Evolutionary conservation across 2,329 filamentous ascomycete genomes (phyloP).

Genomic region (Paecilomyces variotii): DNA sequence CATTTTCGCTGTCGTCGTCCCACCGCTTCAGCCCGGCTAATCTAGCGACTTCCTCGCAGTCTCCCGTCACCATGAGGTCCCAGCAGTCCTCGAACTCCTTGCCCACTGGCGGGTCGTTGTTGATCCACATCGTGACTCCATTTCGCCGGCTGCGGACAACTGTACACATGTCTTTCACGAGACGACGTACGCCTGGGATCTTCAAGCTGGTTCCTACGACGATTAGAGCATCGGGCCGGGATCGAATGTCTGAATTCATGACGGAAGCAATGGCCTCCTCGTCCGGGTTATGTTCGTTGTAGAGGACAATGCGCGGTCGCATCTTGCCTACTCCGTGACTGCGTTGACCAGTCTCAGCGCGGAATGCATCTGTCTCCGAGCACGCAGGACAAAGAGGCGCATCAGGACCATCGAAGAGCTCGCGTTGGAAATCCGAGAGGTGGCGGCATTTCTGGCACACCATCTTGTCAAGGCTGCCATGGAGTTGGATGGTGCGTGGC

Average conservation of each 20-base stretch:
- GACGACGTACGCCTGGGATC: slow-evolving; percentile 81
- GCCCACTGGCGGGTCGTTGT: slow-evolving; percentile 73
- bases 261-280: slow-evolving; percentile 93
- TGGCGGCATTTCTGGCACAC: slow-evolving; percentile 87
- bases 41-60: slow-evolving; percentile 78
- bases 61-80: slow-evolving; percentile 81
- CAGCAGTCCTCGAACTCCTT: slow-evolving; percentile 86
- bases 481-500: slow-evolving; percentile 87
- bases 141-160: slow-evolving; percentile 70
- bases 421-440: slow-evolving; percentile 65
- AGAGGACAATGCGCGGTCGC: slow-evolving; percentile 87
- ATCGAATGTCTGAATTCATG: slow-evolving; percentile 74
- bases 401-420: slow-evolving; percentile 74
- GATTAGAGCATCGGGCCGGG: slow-evolving; percentile 81
- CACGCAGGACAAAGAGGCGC: slow-evolving; percentile 74
- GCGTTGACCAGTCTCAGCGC: slow-evolving; percentile 72
- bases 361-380: slow-evolving; percentile 63
- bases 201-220: slow-evolving; percentile 95
- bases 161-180: slow-evolving; percentile 84
- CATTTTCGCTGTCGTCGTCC: slow-evolving; percentile 41
- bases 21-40: slow-evolving; percentile 56
- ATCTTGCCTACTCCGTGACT: slow-evolving; percentile 89
- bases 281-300: slow-evolving; percentile 95
- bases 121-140: slow-evolving; percentile 90
- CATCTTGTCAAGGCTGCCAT: slow-evolving; percentile 92